These are phyloP conservation scores for Colletotrichum lindemuthianum DNA, from an alignment of 2,329 filamentous ascomycete genomes.

Conservation along the genomic window DNA sequence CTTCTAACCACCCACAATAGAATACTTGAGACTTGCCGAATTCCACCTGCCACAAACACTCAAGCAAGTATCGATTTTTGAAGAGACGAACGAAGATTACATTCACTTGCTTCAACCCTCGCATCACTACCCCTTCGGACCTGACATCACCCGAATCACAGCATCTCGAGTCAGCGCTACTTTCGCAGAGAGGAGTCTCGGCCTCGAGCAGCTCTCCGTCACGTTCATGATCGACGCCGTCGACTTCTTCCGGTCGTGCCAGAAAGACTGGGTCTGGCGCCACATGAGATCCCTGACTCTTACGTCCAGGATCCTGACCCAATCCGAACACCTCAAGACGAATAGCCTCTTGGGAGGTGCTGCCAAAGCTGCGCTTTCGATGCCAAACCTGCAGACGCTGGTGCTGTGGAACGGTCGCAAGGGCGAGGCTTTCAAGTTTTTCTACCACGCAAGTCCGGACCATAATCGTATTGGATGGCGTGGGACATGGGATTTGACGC, in stretches of 20 bases:
- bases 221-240: constrained; percentile 43
- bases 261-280: constrained; percentile 41
- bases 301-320: constrained; percentile 44
- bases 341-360: constrained; percentile 41
- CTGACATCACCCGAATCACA: neutral
- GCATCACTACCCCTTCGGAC: too few species aligned
- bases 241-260: constrained; percentile 42
- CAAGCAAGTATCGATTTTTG: constrained; percentile 41
- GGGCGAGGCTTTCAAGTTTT: constrained; percentile 46
- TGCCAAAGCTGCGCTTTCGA: constrained; percentile 38
- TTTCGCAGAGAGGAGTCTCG: constrained; percentile 42
- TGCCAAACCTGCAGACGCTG: constrained; percentile 45
- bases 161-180: constrained; percentile 25
- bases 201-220: constrained; percentile 43
- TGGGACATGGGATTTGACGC: constrained; percentile 6
- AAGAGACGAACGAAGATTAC: constrained; percentile 41
- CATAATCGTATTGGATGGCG: constrained; percentile 10
- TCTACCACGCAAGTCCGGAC: constrained; percentile 38
- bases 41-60: constrained; percentile 39
- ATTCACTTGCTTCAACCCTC: neutral
- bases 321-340: constrained; percentile 35
- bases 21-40: constrained; percentile 26
- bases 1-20: constrained; percentile 3
- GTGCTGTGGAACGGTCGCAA: constrained; percentile 47
- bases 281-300: constrained; percentile 45